These are phyloP conservation scores for Pistacia atlantica DNA, from an alignment of 345 rosid genomes.

Conservation along the genomic window DNA sequence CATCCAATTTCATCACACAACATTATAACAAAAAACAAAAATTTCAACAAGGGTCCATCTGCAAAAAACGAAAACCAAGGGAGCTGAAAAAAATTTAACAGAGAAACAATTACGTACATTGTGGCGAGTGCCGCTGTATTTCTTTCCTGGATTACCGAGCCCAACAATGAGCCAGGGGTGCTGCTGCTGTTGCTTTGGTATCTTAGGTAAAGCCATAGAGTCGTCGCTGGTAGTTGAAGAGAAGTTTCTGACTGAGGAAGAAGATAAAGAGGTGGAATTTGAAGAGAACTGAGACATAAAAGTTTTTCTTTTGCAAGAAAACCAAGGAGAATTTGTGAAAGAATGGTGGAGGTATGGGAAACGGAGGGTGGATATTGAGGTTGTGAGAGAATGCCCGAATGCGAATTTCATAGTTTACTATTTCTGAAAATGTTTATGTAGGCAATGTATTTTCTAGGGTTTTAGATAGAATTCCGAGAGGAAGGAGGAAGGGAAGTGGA, in stretches of 20 bases:
- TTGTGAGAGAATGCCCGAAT: constrained; percentile 3
- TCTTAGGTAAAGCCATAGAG: constrained; percentile 10
- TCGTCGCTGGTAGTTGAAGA: constrained; percentile 12
- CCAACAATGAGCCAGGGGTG: constrained; percentile 87
- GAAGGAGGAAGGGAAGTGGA: not conserved
- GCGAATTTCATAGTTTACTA: constrained; percentile 18
- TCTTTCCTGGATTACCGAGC: constrained; percentile 89
- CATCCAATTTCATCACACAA: not conserved
- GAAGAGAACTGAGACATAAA: constrained; percentile 22
- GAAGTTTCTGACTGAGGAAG: constrained; percentile 20
- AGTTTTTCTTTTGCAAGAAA: constrained; percentile 20
- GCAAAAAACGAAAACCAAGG: too few species aligned
- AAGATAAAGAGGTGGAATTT: constrained; percentile 17
- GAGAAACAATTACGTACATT: constrained; percentile 42
- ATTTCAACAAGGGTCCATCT: too few species aligned
- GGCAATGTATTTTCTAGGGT: not conserved
- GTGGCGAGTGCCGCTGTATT: constrained; percentile 78
- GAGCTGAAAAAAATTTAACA: constrained; percentile 7
- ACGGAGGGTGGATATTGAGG: constrained; percentile 25
- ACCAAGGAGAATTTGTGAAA: not conserved
- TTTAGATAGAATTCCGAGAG: not conserved
- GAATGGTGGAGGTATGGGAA: constrained; percentile 21
- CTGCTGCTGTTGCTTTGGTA: constrained; percentile 42
- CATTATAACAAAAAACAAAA: not conserved
- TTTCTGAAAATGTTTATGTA: not conserved